phyloP scores from a whole-genome alignment of 2,329 filamentous ascomycete species.

The Xylaria polymorpha region DNA sequence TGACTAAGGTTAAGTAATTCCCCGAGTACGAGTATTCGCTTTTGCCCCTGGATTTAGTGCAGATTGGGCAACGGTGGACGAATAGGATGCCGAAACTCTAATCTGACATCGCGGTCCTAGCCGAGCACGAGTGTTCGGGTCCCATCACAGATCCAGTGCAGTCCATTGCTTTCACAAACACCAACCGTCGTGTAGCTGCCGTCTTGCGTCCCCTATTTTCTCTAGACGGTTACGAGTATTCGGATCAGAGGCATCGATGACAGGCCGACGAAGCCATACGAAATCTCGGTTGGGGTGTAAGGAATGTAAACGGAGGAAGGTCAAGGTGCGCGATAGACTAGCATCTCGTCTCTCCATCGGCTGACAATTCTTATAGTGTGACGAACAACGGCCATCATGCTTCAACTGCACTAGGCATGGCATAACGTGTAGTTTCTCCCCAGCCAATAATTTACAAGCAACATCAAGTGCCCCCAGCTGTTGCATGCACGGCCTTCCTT shows the following conservation, averaged over 20 bases:
- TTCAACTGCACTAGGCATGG: constrained; percentile 2
- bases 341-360: neutral
- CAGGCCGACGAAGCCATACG: neutral
- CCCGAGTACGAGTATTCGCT: constrained; percentile 5
- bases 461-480: neutral
- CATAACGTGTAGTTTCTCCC: neutral
- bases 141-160: neutral
- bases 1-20: neutral
- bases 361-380: neutral
- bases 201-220: neutral
- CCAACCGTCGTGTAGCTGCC: neutral
- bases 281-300: constrained; percentile 10
- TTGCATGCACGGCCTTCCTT: constrained; percentile 4
- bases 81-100: neutral
- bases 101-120: neutral
- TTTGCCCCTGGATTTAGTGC: neutral
- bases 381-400: constrained; percentile 2
- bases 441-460: neutral
- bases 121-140: constrained; percentile 1
- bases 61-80: neutral
- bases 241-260: neutral
- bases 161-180: neutral
- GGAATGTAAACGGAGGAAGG: neutral
- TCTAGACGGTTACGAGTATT: neutral
- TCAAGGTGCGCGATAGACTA: neutral